These are phyloP conservation scores for Salicornia ramosissima DNA, from an alignment of 148 eudicot genomes.

Conservation along the genomic window DNA sequence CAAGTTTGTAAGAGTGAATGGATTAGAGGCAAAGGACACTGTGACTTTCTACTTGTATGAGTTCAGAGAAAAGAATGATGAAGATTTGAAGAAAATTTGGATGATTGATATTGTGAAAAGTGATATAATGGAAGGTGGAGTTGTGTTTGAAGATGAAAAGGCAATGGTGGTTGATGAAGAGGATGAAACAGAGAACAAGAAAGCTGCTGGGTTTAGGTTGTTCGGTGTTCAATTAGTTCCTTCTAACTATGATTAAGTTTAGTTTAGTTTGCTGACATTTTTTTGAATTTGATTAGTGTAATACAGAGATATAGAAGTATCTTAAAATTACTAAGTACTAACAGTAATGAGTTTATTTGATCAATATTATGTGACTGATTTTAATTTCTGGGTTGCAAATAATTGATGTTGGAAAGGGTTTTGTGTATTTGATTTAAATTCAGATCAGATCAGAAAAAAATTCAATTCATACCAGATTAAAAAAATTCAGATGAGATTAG, in stretches of 20 bases:
- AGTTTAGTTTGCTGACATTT: neutral
- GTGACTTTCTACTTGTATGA: conserved; percentile 31
- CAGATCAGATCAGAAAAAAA: no score
- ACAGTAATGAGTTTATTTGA: no score
- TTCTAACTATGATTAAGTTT: neutral
- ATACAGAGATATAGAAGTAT: no score
- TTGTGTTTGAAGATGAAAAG: neutral
- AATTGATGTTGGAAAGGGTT: no score
- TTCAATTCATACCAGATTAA: no score
- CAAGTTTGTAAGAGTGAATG: conserved; percentile 44
- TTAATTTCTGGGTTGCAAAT: no score
- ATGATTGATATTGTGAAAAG: conserved; percentile 20
- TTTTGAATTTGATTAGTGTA: no score
- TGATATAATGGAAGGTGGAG: neutral
- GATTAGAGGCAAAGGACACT: conserved; percentile 31
- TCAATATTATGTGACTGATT: no score
- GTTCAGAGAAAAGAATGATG: conserved; percentile 1
- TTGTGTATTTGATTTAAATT: no score
- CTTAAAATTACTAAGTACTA: no score
- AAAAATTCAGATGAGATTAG: no score
- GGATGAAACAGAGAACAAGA: neutral
- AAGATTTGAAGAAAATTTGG: neutral
- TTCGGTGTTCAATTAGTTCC: conserved; percentile 29
- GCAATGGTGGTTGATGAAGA: neutral
- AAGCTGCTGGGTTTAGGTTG: conserved; percentile 15